phyloP scores from a whole-genome alignment of 805 yeast genomes.

The Starmera quercuum region DNA sequence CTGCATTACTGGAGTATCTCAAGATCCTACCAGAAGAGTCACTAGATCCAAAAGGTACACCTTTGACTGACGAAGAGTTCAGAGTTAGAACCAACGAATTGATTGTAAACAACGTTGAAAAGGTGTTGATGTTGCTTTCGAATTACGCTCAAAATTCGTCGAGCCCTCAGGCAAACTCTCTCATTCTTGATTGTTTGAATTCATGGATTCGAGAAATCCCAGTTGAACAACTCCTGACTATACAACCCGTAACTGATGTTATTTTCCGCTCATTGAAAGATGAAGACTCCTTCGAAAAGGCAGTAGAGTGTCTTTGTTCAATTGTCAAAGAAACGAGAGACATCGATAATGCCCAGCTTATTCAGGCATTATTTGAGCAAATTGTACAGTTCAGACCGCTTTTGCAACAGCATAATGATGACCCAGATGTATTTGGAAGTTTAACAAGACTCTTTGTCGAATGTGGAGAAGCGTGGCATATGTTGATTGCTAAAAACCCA shows the following conservation, averaged over 20 bases:
- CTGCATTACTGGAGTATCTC: slow-evolving; percentile 65
- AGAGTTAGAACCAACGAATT: slow-evolving; percentile 53
- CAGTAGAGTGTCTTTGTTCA: slow-evolving; percentile 81
- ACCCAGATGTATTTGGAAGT: slow-evolving; percentile 53
- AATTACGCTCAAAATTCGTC: slow-evolving; percentile 34
- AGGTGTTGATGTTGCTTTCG: slow-evolving; percentile 57
- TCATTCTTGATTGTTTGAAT: slow-evolving; percentile 67
- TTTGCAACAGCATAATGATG: slow-evolving; percentile 33
- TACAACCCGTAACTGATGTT: slow-evolving; percentile 57
- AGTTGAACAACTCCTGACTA: slow-evolving; percentile 55
- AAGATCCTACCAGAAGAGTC: slow-evolving; percentile 90
- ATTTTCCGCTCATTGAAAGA: slow-evolving; percentile 53
- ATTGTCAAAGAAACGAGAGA: slow-evolving; percentile 79
- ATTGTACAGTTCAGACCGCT: slow-evolving; percentile 53
- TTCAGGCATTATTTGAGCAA: slow-evolving; percentile 62
- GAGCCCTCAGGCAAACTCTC: slow-evolving; percentile 24
- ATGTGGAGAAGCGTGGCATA: slow-evolving; percentile 96
- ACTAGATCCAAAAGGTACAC: slow-evolving; percentile 65
- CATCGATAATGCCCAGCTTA: slow-evolving; percentile 50
- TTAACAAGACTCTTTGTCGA: slow-evolving; percentile 76
- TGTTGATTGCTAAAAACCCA: slow-evolving; percentile 69
- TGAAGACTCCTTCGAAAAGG: slow-evolving; percentile 70
- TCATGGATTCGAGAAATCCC: slow-evolving; percentile 91
- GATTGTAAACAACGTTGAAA: slow-evolving; percentile 58
- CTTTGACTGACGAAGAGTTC: slow-evolving; percentile 78